Percentiles rank a stretch among this genome's conserved stretches.
These are phyloP conservation scores for Marchantia paleacea DNA, from an alignment of 225 moss, liverwort and hornwort species.

Conservation along the genomic window DNA sequence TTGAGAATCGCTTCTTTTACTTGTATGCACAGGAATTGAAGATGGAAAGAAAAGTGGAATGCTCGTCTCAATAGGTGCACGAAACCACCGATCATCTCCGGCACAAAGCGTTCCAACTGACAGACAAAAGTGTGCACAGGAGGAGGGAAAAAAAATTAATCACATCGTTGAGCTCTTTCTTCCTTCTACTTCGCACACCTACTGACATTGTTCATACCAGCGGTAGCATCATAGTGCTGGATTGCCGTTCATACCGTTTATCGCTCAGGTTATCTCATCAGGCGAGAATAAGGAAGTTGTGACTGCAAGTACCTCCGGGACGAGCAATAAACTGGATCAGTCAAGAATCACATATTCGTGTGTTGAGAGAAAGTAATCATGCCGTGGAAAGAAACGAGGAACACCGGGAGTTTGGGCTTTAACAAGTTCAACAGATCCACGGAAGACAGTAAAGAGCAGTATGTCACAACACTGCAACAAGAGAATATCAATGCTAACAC, in stretches of 20 bases:
- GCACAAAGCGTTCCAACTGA: not conserved
- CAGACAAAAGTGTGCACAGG: not conserved
- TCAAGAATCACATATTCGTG: not conserved
- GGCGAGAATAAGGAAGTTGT: not conserved
- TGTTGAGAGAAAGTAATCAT: not conserved
- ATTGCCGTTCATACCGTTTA: not conserved
- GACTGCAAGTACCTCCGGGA: not conserved
- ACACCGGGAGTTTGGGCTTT: conserved; percentile 36
- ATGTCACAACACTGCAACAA: conserved; percentile 31
- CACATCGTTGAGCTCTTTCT: not conserved
- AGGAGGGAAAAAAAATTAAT: not conserved
- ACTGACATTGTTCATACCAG: not conserved
- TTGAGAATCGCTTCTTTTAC: not conserved
- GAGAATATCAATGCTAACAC: conserved; percentile 51
- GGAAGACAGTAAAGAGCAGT: conserved; percentile 31
- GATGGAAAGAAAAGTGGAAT: not conserved
- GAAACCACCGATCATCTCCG: not conserved
- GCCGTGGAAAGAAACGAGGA: conserved; percentile 16
- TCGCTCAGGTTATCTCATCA: not conserved
- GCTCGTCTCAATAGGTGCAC: not conserved
- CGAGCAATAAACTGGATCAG: not conserved
- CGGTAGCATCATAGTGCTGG: not conserved
- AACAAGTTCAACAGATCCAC: conserved; percentile 36
- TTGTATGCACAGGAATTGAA: not conserved
- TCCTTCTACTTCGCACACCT: not conserved